Evolutionary conservation across 129 eudicot species (phyloP).

Genomic region (sunflower (Helianthus annuus)): HanXRQr2.0-SUNRISE NC_035436.2:71027507-71028006

Average conservation of each 20-base stretch:
- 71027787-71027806: not conserved
- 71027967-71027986: not conserved
- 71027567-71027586: constrained; percentile 39
- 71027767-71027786: too few relatives aligned
- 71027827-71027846: constrained; percentile 48
- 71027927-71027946: not conserved
- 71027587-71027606: constrained; percentile 47
- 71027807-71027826: constrained; percentile 16
- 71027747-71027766: constrained; percentile 15
- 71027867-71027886: constrained; percentile 69
- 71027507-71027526: constrained; percentile 37
- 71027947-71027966: constrained; percentile 5
- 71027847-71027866: constrained; percentile 58
- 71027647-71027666: constrained; percentile 57
- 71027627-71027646: constrained; percentile 73
- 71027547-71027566: constrained; percentile 58
- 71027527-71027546: constrained; percentile 33
- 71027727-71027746: not conserved
- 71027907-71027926: constrained; percentile 19
- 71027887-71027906: constrained; percentile 86
- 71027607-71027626: constrained; percentile 62
- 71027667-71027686: constrained; percentile 68
- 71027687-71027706: constrained; percentile 54
- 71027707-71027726: constrained; percentile 14
- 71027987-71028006: not conserved